Base-by-base conservation (phyloP, 768 basidiomycete genomes). In the Lyophyllum decastes region DNA sequence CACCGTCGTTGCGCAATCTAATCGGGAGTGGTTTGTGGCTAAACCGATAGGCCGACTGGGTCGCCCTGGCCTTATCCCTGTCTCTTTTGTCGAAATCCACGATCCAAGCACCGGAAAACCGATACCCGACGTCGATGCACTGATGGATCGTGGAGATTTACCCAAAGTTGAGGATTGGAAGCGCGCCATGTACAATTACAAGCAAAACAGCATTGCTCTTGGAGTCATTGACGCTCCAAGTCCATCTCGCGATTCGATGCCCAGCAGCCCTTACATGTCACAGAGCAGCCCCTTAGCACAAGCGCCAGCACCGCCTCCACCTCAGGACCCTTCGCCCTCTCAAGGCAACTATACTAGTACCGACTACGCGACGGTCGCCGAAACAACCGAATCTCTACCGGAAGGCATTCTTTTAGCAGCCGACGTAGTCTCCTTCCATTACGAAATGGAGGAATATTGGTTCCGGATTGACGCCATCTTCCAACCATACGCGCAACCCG, bases 161-260 rank as follows among this genome's bases (percentile, higher is more conserved):
- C 97, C 97, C 24, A 89, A 87, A 61, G 95, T 99, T n/a, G 97
- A 99, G 70, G 95, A 98, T 59, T 99, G 97, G 97, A 98, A 98
- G 72, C 88, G 88, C 65, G 90, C 93, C 21, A 92, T 98, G 82
- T 83, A 95, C 55, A 89, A 82, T 64, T 99, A 99, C 79, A 98
- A 98, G 73, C 92, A 94, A 63, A 94, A 89, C 71, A 94, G 92
- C 70, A 99, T 99, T 69, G 83, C 95, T 6, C 83, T 99, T 17
- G 97, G 97, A 43, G 89, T 94, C 45, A 85, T 98, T 67, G 96
- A 98, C 57, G 65, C 78, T 34, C 67, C 79, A 10, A 50, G 33
- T 17, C 34, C 57, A 30, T 69, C 68, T 51, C 71, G 78, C 22
- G 66, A 73, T n/a, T 73, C 81, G 0, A 74, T 80, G 26, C 66